Base-by-base conservation (phyloP, 768 basidiomycete species). In the Termitomyces sp. region DNA sequence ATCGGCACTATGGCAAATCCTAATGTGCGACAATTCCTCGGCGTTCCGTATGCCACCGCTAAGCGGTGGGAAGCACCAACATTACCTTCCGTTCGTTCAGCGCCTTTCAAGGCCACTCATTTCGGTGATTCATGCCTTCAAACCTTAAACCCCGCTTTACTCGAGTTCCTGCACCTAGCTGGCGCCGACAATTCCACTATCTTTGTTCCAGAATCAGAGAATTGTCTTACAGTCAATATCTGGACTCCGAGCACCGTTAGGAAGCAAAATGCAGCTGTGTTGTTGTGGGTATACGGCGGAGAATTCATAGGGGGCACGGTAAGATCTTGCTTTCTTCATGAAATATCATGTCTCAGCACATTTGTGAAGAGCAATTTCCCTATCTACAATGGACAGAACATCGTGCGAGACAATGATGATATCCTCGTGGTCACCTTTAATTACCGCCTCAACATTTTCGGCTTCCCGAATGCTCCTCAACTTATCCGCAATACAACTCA, bases 211-310 rank as follows among this genome's bases (percentile, higher is more conserved):
- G 72, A 73, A 49, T 71, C 72, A 4, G 77, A 78, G 57, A 51
- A 71, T 33, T 78, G 77, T 53, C 51, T 75, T 46, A 74, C 61
- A 9, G 63, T 75, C 50, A 78, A 77, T 55, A 66, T 78, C 18
- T 78, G 75, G 76, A 62, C 72, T 16, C 76, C 76, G 18, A 73
- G 66, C 35, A 32, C 63, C 0, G 16, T 23, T 14, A 67, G 74
- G 43, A 70, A 71, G 52, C 75, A 76, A 59, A 64, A 63, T 8
- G 72, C 73, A 2, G 74, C 76, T 9, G 74, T 75, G 16, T 56
- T 76, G 54, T 20, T 75, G 5, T 75, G 74, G 77, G 71, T 77
- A 30, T 77, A 75, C 57, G 77, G 77, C 6, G 77, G 77, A 26
- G 69, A 70, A 43, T 76, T 72, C 55, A 6, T 32, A 7, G 32